Evolutionary conservation across 1,284 basidiomycete genomes (phyloP), one percentile per base, ranked within the genome.

Genomic region (Leucoagaricus sp.): DNA sequence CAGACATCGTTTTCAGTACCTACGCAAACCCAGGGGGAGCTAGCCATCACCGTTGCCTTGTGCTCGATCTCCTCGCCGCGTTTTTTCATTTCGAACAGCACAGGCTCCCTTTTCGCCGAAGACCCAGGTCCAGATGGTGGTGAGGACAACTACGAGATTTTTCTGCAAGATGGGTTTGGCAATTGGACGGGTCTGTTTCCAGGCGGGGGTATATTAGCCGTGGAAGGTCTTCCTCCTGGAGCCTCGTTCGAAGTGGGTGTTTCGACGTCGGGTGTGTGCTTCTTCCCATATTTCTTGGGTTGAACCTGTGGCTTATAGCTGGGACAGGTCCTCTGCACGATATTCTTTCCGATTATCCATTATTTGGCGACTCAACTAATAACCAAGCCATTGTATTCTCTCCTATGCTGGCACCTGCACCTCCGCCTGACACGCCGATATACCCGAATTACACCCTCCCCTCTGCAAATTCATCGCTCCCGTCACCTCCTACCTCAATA

Each of bases 391-490:
- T 95, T n/a, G 65, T 94, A 12, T 92, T 91, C 69, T 94, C 92
- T 0, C 83, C 85, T 0, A 69, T 84, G 0, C 83, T 88, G 49
- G 70, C 47, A 1, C 12, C 33, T 1, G 40, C 38, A n/a, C 62
- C 65, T 12, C 63, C 53, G 28, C 41, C 67, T 1, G 52, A 61
- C 1, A 67, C 75, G 49, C 89, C 89, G 0, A 72, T 72, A 10
- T 95, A 84, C 65, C 93, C 93, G 7, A 93, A 94, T 65, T 95
- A 93, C 69, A 89, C 88, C 0, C 80, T 95, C 0, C 85, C 88
- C 1, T 62, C 74, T 0, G 83, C 86, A 0, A 83, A 86, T 62
- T 0, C 66, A 68, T 1, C 75, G 79, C 1, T 64, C 78, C 0
- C 65, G 74, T 3, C 62, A 74, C 0, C 74, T 77, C 23, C 19